Evolutionary conservation across 768 basidiomycete genomes (phyloP).

Genomic region (Leucosporidium creatinivorum): DNA sequence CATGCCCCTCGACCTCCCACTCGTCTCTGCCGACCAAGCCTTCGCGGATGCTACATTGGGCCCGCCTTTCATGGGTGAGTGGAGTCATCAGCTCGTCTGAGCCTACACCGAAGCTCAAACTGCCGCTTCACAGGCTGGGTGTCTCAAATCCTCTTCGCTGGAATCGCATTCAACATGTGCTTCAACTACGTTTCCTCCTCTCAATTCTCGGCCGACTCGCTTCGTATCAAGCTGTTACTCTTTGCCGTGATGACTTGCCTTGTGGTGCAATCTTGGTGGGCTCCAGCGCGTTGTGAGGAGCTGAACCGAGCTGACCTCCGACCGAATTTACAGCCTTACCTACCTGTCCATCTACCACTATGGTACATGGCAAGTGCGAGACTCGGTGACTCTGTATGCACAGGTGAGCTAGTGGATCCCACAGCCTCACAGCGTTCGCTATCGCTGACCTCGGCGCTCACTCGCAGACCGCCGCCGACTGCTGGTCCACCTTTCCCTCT

Average conservation of each 20-base stretch:
- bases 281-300: not conserved
- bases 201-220: not conserved
- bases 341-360: not conserved
- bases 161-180: not conserved
- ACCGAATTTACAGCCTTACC: not conserved
- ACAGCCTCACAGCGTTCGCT: not conserved
- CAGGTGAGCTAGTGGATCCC: not conserved
- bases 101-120: too few relatives aligned
- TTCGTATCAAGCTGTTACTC: not conserved
- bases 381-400: not conserved
- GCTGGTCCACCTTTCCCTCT: not conserved
- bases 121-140: not conserved
- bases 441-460: not conserved
- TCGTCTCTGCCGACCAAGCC: not conserved
- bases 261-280: not conserved
- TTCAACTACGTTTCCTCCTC: not conserved
- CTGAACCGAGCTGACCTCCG: not conserved
- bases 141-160: not conserved
- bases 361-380: not conserved
- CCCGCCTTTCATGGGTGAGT: not conserved
- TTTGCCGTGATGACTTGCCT: not conserved
- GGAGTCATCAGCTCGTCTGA: not conserved
- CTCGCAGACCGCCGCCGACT: not conserved
- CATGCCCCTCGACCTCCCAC: too few relatives aligned
- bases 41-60: not conserved